Evolutionary conservation across 768 basidiomycete species (phyloP).

Genomic region (Kwoniella heveanensis): DNA sequence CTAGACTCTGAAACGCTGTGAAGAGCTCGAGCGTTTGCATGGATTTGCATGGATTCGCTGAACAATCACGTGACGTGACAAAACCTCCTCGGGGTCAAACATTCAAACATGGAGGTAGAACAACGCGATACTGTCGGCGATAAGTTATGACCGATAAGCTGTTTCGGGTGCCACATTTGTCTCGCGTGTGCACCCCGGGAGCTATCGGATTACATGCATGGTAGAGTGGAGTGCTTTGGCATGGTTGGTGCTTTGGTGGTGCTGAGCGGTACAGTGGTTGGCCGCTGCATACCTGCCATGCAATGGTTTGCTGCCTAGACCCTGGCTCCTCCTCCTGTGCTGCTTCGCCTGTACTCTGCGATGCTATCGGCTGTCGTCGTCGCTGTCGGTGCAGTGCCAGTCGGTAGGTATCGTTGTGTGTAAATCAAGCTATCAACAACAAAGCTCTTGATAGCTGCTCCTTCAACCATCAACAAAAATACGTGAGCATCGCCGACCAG

Average conservation of each 20-base stretch:
- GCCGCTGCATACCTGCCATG: neutral
- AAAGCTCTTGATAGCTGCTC: neutral
- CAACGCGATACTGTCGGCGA: neutral
- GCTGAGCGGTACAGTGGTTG: too few species aligned
- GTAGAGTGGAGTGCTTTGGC: neutral
- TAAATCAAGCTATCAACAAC: neutral
- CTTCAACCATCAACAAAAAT: slow-evolving; percentile 25
- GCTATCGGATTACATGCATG: neutral
- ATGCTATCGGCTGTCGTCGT: neutral
- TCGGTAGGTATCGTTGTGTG: too few species aligned
- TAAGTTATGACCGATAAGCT: neutral
- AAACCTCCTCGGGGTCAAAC: too few species aligned
- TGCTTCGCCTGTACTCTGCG: neutral
- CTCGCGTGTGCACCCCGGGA: neutral
- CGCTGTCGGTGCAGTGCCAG: neutral
- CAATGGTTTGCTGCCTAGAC: neutral
- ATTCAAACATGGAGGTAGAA: too few species aligned
- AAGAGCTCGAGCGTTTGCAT: neutral
- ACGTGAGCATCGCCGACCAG: slow-evolving; percentile 6
- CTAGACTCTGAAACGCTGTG: neutral
- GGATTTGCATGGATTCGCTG: too few species aligned
- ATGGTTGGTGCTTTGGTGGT: neutral
- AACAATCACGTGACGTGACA: neutral
- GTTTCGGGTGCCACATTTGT: neutral
- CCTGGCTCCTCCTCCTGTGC: neutral